Percentiles rank a stretch among this genome's conserved stretches.
phyloP scores from a whole-genome alignment of 2,329 filamentous ascomycete species.

The Pyricularia grisea region DNA sequence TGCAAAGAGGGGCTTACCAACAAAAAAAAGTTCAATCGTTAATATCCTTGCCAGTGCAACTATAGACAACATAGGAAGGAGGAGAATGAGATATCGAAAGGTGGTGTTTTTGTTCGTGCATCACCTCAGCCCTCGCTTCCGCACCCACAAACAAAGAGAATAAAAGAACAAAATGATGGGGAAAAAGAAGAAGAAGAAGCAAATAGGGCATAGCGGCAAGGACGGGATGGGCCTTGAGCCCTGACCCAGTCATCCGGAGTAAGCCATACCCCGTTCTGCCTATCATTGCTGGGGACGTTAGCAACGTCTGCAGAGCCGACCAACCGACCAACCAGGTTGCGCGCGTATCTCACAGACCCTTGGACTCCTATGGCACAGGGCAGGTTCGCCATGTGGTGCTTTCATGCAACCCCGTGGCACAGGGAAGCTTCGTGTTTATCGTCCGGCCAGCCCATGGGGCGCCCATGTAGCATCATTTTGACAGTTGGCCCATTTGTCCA shows the following conservation, averaged over 20 bases:
- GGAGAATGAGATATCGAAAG: background rate
- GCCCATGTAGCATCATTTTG: background rate
- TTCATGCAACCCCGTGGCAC: background rate
- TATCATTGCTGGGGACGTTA: background rate
- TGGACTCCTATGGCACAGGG: background rate
- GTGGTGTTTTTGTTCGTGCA: background rate
- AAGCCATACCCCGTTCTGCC: background rate
- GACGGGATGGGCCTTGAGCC: background rate
- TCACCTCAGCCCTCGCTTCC: background rate
- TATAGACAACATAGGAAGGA: background rate
- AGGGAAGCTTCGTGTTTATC: background rate
- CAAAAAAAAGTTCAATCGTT: background rate
- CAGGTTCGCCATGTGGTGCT: background rate
- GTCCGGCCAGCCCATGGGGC: too few relatives aligned
- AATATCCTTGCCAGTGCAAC: too few relatives aligned
- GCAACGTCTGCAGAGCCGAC: background rate
- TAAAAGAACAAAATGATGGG: background rate
- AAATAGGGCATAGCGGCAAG: background rate
- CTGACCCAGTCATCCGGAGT: background rate
- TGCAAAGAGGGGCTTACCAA: background rate
- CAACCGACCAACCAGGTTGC: background rate
- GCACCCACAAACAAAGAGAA: background rate
- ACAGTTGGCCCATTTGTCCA: background rate
- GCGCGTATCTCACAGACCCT: background rate
- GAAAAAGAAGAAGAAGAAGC: background rate